Conservation (phyloP, 1,284 basidiomycete genomes). For the Tilletia walkeri region DNA sequence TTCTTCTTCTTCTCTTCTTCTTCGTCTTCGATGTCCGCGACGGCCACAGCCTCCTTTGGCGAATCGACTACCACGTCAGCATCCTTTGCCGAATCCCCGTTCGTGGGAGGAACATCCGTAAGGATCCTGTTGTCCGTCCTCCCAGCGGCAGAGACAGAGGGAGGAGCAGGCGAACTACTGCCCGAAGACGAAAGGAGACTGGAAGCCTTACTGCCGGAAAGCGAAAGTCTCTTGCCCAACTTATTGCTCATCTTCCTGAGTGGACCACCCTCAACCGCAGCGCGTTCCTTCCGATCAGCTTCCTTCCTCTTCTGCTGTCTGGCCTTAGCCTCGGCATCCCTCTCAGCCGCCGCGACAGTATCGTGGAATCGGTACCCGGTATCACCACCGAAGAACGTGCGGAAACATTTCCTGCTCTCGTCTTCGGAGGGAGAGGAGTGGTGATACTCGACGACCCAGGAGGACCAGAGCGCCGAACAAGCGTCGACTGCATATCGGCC, state of each 20-base stretch:
- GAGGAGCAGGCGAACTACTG: background rate
- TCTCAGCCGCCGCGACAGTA: constrained; percentile 24
- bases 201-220: constrained; percentile 1
- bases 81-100: no score
- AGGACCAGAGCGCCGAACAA: constrained; percentile 42
- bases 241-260: constrained; percentile 12
- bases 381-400: constrained; percentile 50
- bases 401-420: constrained; percentile 25
- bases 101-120: no score
- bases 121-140: no score
- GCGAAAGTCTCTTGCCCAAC: background rate
- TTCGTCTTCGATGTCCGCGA: no score
- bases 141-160: no score
- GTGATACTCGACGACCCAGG: constrained; percentile 43
- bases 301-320: constrained; percentile 17
- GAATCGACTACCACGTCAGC: no score
- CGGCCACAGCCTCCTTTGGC: no score
- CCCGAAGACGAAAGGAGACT: background rate
- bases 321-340: constrained; percentile 19
- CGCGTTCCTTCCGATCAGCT: background rate
- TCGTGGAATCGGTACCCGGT: constrained; percentile 50
- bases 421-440: background rate
- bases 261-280: background rate
- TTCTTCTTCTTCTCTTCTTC: constrained; percentile 1
- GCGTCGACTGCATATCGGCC: constrained; percentile 44